A percentile compares a stretch with the other conserved stretches of the same genome.
Evolutionary conservation across 106 monocot species (phyloP).

Genomic region (Allium fistulosum): DNA sequence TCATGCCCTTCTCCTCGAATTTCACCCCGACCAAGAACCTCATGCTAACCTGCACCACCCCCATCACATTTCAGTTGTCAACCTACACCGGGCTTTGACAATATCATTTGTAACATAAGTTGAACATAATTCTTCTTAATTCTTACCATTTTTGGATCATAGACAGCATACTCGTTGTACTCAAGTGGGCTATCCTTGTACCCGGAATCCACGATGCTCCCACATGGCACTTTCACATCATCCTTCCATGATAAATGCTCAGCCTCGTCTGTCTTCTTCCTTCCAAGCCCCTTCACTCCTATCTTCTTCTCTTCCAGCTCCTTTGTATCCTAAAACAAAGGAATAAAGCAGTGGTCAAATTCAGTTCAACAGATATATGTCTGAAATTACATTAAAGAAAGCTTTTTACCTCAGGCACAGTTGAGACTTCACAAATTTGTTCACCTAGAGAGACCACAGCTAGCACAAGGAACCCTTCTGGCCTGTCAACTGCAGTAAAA

Average conservation of each 20-base stretch:
- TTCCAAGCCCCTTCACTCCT: slow-evolving; percentile 53
- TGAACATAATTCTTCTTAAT: too few species aligned
- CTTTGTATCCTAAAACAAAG: slow-evolving; percentile 26
- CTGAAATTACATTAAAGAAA: too few species aligned
- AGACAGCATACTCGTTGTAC: slow-evolving; percentile 65
- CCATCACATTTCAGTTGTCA: neutral
- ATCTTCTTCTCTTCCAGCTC: slow-evolving; percentile 35
- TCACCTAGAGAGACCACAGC: slow-evolving; percentile 51
- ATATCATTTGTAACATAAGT: neutral
- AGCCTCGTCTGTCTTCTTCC: slow-evolving; percentile 49
- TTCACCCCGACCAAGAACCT: slow-evolving; percentile 57
- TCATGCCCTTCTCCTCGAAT: slow-evolving; percentile 51
- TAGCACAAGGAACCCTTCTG: slow-evolving; percentile 62
- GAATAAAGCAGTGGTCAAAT: too few species aligned
- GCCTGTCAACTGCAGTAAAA: slow-evolving; percentile 51
- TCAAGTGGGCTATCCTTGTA: slow-evolving; percentile 46
- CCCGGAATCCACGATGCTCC: slow-evolving; percentile 38
- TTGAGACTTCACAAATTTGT: slow-evolving; percentile 30
- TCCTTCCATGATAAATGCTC: slow-evolving; percentile 68
- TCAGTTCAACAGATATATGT: too few species aligned
- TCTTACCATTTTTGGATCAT: slow-evolving; percentile 60
- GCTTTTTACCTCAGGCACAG: slow-evolving; percentile 34
- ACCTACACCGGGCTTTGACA: neutral
- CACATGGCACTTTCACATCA: slow-evolving; percentile 62
- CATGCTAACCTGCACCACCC: slow-evolving; percentile 16